Evolutionary conservation across 176 grass and related monocot species (phyloP), one percentile per base, ranked within the genome.

Genomic region (Oryza brachyantha): DNA sequence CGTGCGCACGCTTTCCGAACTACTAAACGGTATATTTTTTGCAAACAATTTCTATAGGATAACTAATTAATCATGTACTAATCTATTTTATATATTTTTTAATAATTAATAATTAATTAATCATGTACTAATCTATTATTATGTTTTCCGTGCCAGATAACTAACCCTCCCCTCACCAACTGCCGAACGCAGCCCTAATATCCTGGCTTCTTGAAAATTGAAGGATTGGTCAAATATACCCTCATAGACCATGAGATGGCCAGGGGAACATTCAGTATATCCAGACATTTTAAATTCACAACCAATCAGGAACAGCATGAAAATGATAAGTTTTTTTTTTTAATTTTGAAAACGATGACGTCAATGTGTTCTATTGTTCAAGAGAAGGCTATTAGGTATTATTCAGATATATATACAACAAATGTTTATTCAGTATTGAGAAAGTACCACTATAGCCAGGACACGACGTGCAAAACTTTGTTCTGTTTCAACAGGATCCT

Each of bases 401-500:
- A 55, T 74, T 41, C 26, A 78, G 26, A 70, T 64, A 70, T 66
- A n/a, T 84, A 74, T 13, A 73, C 2, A 68, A 12, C 27, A 62
- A 17, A 55, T 13, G n/a, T 10, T 42, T 16, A 29, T 50, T 22
- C 7, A 48, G 26, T 48, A 66, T 17, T 55, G 55, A 73, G 82
- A 81, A 22, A 31, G 45, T 95, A 99, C 92, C 88, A 85, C 90
- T 83, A 99, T 72, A 59, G 90, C 80, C 78, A 99, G 84, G 66
- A 99, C 83, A 68, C 86, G 92, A 8, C 61, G 81, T 75, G 96
- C 92, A 91, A 95, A 99, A 73, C 81, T 87, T 87, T 92, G 86
- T 83, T 99, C 73, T 84, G 90, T 95, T 75, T 99, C 96, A 89
- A 91, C 81, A 84, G 96, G 86, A 78, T 95, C 92, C 90, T 99